Evolutionary conservation across 164 flowering plant genomes (phyloP).

Genomic region (Nymphaea colorata): DNA sequence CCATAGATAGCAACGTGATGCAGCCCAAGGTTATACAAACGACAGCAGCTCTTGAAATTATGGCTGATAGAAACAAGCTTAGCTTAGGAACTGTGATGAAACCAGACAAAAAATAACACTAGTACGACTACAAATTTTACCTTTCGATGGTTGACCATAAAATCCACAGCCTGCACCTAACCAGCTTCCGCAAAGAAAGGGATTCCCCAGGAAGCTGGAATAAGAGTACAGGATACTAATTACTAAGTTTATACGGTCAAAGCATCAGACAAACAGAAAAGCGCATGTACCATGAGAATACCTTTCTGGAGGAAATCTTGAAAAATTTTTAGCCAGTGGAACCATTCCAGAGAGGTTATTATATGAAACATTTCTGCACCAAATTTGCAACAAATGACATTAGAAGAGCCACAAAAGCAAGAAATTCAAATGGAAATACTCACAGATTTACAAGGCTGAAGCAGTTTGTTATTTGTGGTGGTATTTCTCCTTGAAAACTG

Average conservation of each 20-base stretch:
- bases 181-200: constrained; percentile 77
- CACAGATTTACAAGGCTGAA: constrained; percentile 60
- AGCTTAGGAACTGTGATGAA: background rate
- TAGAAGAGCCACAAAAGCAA: background rate
- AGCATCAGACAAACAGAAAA: background rate
- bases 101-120: background rate
- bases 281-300: constrained; percentile 7
- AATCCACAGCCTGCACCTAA: constrained; percentile 56
- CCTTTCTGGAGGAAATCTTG: constrained; percentile 72
- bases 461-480: constrained; percentile 65
- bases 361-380: constrained; percentile 60
- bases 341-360: constrained; percentile 72
- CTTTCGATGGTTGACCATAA: constrained; percentile 35
- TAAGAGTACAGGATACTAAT: background rate
- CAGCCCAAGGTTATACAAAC: constrained; percentile 55
- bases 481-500: constrained; percentile 50
- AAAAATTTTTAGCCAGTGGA: constrained; percentile 45
- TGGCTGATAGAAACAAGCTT: constrained; percentile 17
- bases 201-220: constrained; percentile 72
- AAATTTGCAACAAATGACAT: background rate
- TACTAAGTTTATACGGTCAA: background rate
- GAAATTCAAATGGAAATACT: constrained; percentile 7
- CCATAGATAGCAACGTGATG: constrained; percentile 38
- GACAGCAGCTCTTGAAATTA: constrained; percentile 51
- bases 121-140: constrained; percentile 14